Evolutionary conservation across 495 filamentous ascomycete genomes (phyloP).

Genomic region (Hypomontagnella submonticulosa): DNA sequence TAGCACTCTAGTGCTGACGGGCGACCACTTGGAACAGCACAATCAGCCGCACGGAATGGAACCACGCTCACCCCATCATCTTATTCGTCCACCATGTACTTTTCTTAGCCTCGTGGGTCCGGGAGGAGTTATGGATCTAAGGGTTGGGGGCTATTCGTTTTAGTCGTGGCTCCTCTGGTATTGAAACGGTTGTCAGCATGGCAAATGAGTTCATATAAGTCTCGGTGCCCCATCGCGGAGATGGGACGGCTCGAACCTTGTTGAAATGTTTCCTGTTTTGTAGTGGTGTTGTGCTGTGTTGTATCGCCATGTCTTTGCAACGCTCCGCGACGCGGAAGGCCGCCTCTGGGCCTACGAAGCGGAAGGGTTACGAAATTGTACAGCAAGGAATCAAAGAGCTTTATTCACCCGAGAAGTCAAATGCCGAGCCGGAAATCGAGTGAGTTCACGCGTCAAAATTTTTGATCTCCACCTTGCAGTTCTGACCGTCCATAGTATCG

Average conservation of each 20-base stretch:
- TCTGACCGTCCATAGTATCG: constrained; percentile 52
- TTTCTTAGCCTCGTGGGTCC: background rate
- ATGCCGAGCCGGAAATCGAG: constrained; percentile 46
- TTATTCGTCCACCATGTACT: constrained; percentile 21
- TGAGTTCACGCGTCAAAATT: constrained; percentile 21
- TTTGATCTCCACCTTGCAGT: background rate
- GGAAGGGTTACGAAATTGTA: constrained; percentile 45
- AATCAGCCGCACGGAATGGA: constrained; percentile 38
- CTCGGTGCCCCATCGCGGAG: constrained; percentile 8
- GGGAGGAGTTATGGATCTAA: background rate
- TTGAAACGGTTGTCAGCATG: background rate
- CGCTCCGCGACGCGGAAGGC: constrained; percentile 45
- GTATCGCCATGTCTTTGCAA: constrained; percentile 45
- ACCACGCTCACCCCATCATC: constrained; percentile 25
- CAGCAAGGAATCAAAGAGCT: constrained; percentile 48
- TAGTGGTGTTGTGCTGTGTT: background rate
- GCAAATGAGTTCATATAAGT: constrained; percentile 26
- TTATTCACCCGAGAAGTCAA: constrained; percentile 44
- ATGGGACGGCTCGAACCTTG: background rate
- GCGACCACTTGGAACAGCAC: constrained; percentile 10
- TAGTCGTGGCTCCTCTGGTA: too few species aligned
- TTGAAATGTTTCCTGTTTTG: constrained; percentile 2
- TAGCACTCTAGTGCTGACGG: constrained; percentile 35
- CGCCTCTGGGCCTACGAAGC: constrained; percentile 40
- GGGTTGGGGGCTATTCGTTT: constrained; percentile 22